Conservation (phyloP, 78 protist species). For the Dictyostelium citrinum region DNA sequence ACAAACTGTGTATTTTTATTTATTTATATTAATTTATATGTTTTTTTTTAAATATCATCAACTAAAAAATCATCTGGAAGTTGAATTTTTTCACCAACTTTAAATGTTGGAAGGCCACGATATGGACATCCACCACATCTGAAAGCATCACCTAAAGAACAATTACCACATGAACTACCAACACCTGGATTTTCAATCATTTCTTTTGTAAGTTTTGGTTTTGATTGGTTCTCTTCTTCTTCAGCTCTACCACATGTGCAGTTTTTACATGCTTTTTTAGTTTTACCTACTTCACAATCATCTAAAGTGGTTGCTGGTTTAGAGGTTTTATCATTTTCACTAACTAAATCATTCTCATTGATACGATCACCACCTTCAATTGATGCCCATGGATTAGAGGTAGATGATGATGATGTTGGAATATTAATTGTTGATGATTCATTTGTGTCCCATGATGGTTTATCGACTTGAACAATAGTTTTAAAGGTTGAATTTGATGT, state of each 20-base stretch:
- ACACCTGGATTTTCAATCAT: conserved; percentile 81
- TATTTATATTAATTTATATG: background rate
- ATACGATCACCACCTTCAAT: background rate
- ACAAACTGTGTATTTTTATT: background rate
- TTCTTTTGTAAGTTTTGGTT: conserved; percentile 69
- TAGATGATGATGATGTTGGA: background rate
- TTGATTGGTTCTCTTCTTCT: conserved; percentile 33
- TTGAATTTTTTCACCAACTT: conserved; percentile 82
- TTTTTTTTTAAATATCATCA: conserved; percentile 65
- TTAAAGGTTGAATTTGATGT: background rate
- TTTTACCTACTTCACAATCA: conserved; percentile 66
- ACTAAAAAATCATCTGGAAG: conserved; percentile 76
- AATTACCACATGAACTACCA: conserved; percentile 65
- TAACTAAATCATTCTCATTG: conserved; percentile 45
- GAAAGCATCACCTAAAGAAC: conserved; percentile 86
- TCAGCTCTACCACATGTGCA: conserved; percentile 83
- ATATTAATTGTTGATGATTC: background rate
- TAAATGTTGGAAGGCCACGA: conserved; percentile 83
- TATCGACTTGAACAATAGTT: background rate
- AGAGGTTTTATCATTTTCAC: conserved; percentile 40
- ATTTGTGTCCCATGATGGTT: conserved; percentile 52
- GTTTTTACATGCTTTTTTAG: conserved; percentile 79
- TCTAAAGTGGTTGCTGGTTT: conserved; percentile 61
- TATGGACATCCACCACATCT: conserved; percentile 90
- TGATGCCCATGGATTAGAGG: conserved; percentile 25